Conservation (phyloP, 495 filamentous ascomycete genomes). For the Margaritispora aquatica region DNA sequence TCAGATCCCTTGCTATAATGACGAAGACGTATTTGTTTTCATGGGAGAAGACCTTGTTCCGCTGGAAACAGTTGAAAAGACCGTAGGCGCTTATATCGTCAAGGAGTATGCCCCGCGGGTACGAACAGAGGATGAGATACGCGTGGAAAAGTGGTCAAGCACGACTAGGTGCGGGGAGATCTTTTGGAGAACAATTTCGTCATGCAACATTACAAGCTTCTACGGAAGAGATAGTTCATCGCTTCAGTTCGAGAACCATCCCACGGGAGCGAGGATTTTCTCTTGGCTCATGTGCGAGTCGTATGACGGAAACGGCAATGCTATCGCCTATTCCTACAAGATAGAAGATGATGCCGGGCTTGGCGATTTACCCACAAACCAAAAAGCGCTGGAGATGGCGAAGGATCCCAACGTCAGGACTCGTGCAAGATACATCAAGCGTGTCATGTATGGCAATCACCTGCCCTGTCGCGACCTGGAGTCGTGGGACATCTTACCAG, state of each 20-base stretch:
- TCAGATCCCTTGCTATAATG: constrained; percentile 25
- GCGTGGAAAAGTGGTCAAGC: constrained; percentile 25
- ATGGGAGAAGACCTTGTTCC: constrained; percentile 25
- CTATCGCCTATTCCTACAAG: constrained; percentile 1
- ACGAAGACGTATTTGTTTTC: constrained; percentile 25
- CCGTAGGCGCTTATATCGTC: constrained; percentile 4
- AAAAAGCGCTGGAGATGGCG: too few relatives aligned
- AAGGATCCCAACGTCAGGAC: too few relatives aligned
- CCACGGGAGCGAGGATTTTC: not conserved
- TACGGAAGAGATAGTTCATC: not conserved
- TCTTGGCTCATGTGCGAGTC: not conserved
- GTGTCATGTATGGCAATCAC: too few relatives aligned
- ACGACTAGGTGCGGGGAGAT: not conserved
- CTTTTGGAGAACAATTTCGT: constrained; percentile 21
- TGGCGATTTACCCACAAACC: too few relatives aligned
- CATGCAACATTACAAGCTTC: constrained; percentile 6
- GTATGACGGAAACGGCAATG: not conserved
- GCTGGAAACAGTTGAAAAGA: not conserved
- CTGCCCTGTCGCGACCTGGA: too few relatives aligned
- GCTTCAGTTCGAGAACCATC: not conserved
- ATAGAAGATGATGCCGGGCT: constrained; percentile 21
- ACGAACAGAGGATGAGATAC: constrained; percentile 7
- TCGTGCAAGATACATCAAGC: too few relatives aligned
- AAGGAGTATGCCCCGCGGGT: not conserved
- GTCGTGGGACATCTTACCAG: too few relatives aligned